Conservation (phyloP, 257 asterid species). For the Scutellaria baicalensis region DNA sequence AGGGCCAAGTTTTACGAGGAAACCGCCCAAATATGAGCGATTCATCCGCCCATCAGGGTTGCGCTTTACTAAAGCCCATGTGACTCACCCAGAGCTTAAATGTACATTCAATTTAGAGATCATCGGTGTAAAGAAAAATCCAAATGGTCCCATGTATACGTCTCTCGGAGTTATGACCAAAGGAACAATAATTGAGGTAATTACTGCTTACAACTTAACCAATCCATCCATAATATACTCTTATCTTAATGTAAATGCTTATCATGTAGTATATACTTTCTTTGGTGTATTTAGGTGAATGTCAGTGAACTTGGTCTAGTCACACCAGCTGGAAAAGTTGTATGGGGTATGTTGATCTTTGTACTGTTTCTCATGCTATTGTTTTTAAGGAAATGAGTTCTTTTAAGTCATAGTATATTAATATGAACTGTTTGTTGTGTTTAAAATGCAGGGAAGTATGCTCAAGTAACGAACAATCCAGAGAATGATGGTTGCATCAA, state of each 20-base stretch:
- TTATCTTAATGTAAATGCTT: neutral
- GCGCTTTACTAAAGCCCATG: slow-evolving; percentile 91
- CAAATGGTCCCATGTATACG: slow-evolving; percentile 92
- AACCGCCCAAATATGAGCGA: slow-evolving; percentile 97
- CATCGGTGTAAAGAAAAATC: slow-evolving; percentile 94
- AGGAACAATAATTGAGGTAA: slow-evolving; percentile 91
- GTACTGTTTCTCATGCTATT: neutral
- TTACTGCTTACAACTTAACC: neutral
- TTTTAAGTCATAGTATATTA: too few relatives aligned
- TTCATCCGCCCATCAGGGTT: slow-evolving; percentile 85
- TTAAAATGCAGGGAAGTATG: slow-evolving; percentile 76
- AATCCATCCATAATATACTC: neutral
- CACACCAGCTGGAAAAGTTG: slow-evolving; percentile 98
- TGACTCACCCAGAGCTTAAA: slow-evolving; percentile 93
- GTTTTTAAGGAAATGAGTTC: too few relatives aligned
- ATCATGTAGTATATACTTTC: neutral
- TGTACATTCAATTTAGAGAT: slow-evolving; percentile 92
- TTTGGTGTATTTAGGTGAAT: slow-evolving; percentile 50
- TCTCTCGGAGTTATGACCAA: slow-evolving; percentile 90
- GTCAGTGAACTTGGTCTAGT: slow-evolving; percentile 94
- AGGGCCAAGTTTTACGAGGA: slow-evolving; percentile 88
- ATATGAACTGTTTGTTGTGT: neutral
- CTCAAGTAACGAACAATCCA: slow-evolving; percentile 93
- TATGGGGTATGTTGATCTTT: slow-evolving; percentile 62
- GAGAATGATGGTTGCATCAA: slow-evolving; percentile 96